phyloP scores from a whole-genome alignment of 768 basidiomycete species.

The Gymnopilus dilepis region DNA sequence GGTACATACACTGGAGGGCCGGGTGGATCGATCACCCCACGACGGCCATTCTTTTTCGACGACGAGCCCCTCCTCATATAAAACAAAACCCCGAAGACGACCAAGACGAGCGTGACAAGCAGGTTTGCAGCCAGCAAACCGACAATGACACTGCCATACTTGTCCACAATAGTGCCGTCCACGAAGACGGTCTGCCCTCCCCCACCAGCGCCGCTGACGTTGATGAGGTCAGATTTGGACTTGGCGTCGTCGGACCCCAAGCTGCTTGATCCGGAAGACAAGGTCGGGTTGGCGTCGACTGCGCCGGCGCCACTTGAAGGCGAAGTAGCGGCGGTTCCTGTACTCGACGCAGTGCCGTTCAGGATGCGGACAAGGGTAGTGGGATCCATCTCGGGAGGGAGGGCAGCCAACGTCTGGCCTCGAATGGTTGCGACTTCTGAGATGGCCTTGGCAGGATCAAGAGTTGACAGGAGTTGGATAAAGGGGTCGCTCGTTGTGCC shows the following conservation, averaged over 20 bases:
- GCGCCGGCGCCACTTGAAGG: neutral
- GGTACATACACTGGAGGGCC: constrained; percentile 16
- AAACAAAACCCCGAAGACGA: constrained; percentile 30
- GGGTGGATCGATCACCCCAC: neutral
- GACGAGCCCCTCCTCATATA: constrained; percentile 30
- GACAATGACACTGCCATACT: constrained; percentile 32
- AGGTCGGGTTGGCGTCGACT: neutral
- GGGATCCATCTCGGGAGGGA: constrained; percentile 34
- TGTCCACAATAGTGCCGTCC: constrained; percentile 24
- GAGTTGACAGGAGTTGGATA: constrained; percentile 46
- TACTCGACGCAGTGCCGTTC: constrained; percentile 7
- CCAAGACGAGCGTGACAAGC: constrained; percentile 29
- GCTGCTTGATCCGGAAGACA: neutral
- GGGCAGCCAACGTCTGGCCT: constrained; percentile 27
- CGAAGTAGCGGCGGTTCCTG: neutral
- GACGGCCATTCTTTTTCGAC: constrained; percentile 4
- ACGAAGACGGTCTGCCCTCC: constrained; percentile 1
- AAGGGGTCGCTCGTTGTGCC: constrained; percentile 35
- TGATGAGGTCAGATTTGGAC: neutral
- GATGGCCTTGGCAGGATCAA: constrained; percentile 39
- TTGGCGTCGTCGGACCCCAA: neutral
- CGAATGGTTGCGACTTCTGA: constrained; percentile 35
- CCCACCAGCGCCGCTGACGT: neutral
- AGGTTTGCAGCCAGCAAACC: constrained; percentile 34
- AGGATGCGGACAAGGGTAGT: constrained; percentile 26